phyloP scores from a whole-genome alignment of 2,329 filamentous ascomycete species.

The Aurifilum marmelostoma region DNA sequence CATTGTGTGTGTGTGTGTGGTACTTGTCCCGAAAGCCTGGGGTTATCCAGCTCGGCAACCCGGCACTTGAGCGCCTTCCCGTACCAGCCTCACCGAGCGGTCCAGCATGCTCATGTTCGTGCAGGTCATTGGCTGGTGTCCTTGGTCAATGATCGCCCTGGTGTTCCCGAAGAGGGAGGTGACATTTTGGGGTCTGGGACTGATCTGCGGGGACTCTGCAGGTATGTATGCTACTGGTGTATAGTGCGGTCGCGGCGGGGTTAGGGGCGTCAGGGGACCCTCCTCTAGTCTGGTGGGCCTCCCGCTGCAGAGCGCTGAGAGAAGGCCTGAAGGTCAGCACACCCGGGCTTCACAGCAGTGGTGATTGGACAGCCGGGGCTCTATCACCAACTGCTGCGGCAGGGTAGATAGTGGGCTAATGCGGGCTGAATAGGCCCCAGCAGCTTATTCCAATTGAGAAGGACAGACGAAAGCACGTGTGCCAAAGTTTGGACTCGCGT shows the following conservation, averaged over 20 bases:
- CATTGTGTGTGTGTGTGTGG: background rate
- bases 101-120: constrained; percentile 3
- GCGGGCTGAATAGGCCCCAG: background rate
- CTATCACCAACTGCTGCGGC: background rate
- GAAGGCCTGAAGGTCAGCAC: constrained; percentile 19
- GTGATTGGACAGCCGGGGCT: constrained; percentile 3
- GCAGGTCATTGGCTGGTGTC: constrained; percentile 7
- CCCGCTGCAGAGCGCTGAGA: background rate
- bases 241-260: background rate
- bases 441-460: background rate
- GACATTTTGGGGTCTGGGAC: constrained; percentile 1
- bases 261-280: constrained; percentile 1
- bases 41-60: background rate
- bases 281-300: background rate
- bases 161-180: constrained; percentile 20
- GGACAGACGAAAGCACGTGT: constrained; percentile 11
- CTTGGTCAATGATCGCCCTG: constrained; percentile 4
- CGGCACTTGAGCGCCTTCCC: constrained; percentile 1
- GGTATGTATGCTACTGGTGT: background rate
- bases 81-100: constrained; percentile 8
- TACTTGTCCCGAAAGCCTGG: background rate
- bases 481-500: background rate
- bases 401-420: too few species aligned
- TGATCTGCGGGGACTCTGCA: constrained; percentile 14
- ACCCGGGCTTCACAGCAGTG: background rate